A percentile compares a stretch with the other conserved stretches of the same genome.
phyloP scores from a whole-genome alignment of 2,329 filamentous ascomycete species.

The Botryosphaeria dothidea region DNA sequence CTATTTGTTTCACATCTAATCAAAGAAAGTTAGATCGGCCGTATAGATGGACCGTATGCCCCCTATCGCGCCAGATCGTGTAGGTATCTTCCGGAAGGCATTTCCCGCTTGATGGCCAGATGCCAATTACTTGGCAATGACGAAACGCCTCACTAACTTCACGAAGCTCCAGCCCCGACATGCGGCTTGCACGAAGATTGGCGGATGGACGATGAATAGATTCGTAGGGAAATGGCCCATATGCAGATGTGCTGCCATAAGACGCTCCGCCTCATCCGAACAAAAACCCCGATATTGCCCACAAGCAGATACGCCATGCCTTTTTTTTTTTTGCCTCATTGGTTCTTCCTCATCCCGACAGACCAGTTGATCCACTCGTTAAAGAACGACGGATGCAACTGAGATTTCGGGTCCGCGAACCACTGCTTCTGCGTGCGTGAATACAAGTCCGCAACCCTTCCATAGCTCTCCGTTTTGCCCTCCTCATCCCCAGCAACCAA shows the following conservation, averaged over 20 bases:
- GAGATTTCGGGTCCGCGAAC: constrained; percentile 43
- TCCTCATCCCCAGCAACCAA: constrained; percentile 53
- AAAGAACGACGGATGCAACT: constrained; percentile 46
- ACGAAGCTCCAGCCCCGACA: too few relatives aligned
- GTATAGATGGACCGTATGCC: background rate
- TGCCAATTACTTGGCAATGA: too few relatives aligned
- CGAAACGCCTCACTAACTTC: too few relatives aligned
- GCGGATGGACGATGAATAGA: too few relatives aligned
- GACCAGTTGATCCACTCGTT: constrained; percentile 51
- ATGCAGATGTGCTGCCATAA: too few relatives aligned
- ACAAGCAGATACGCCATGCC: too few relatives aligned
- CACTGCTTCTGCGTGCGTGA: constrained; percentile 45
- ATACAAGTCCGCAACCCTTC: constrained; percentile 43
- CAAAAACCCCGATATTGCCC: background rate
- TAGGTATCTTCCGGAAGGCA: background rate
- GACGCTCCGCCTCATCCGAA: background rate
- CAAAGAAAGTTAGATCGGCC: background rate
- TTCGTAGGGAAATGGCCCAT: too few relatives aligned
- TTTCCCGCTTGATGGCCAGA: background rate
- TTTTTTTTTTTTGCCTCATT: background rate
- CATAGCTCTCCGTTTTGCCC: constrained; percentile 32
- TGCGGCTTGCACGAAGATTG: too few relatives aligned
- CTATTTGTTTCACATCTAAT: background rate
- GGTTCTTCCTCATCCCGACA: constrained; percentile 27
- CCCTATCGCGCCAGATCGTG: background rate